Evolutionary conservation across 2,329 filamentous ascomycete genomes (phyloP).

Genomic region (Drechslerella coelobrocha): DNA sequence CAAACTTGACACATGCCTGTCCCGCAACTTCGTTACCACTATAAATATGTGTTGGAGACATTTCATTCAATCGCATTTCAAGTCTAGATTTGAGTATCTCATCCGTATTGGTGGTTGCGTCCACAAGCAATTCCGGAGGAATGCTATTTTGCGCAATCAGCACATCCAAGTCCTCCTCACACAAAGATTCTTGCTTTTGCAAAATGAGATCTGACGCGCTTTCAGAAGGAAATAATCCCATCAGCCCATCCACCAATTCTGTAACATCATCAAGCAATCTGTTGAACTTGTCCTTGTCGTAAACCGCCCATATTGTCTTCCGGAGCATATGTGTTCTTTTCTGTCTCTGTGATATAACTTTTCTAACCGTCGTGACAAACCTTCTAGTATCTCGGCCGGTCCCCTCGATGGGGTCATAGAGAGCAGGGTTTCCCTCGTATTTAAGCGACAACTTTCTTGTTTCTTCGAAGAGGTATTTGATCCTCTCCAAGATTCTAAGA

Average conservation of each 20-base stretch:
- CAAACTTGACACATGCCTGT: constrained; percentile 17
- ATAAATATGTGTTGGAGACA: constrained; percentile 4
- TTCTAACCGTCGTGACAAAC: constrained; percentile 5
- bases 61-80: constrained; percentile 6
- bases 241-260: constrained; percentile 12
- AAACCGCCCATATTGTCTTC: constrained; percentile 22
- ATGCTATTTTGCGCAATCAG: constrained; percentile 3
- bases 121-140: neutral
- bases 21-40: constrained; percentile 7
- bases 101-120: constrained; percentile 1
- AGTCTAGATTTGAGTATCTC: neutral
- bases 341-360: constrained; percentile 10
- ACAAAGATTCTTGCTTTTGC: constrained; percentile 6
- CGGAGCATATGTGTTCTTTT: constrained; percentile 1
- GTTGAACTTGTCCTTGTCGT: constrained; percentile 19
- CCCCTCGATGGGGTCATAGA: constrained; percentile 10
- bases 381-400: constrained; percentile 1
- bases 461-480: constrained; percentile 14
- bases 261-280: constrained; percentile 18
- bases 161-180: constrained; percentile 9
- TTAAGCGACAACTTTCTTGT: constrained; percentile 8
- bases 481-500: constrained; percentile 11
- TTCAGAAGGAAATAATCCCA: constrained; percentile 10
- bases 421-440: constrained; percentile 9
- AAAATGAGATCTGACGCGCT: neutral